These are phyloP conservation scores for Myxozyma mucilagina DNA, from an alignment of 805 yeast species.

Conservation along the genomic window DNA sequence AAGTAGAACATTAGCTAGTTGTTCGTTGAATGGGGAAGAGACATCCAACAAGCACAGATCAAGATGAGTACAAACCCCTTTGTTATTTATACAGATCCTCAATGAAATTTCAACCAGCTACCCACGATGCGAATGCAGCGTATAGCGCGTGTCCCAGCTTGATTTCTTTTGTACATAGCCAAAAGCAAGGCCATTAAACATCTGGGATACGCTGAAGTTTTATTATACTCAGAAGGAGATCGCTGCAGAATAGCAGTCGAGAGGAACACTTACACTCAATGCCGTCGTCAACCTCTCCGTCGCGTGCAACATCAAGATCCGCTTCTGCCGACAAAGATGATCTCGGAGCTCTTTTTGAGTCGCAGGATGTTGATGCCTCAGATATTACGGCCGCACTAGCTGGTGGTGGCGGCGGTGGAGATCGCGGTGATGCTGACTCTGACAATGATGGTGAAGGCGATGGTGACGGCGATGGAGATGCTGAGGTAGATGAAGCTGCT, in stretches of 20 bases:
- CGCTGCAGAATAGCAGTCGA: background rate
- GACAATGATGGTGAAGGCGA: background rate
- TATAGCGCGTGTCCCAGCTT: too few species aligned
- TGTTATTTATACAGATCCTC: too few species aligned
- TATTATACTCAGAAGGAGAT: too few species aligned
- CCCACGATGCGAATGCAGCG: too few species aligned
- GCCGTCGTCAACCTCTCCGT: background rate
- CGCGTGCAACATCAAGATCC: background rate
- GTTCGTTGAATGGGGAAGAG: too few species aligned
- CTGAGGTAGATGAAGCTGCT: slow-evolving; percentile 7
- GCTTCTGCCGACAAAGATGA: slow-evolving; percentile 12
- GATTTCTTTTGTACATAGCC: too few species aligned
- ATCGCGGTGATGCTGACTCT: background rate
- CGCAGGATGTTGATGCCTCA: slow-evolving; percentile 22
- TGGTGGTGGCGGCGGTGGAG: slow-evolving; percentile 6
- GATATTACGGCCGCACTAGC: slow-evolving; percentile 10
- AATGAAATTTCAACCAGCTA: too few species aligned
- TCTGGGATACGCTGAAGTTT: too few species aligned
- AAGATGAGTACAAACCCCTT: too few species aligned
- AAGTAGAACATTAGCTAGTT: too few species aligned
- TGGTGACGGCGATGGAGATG: background rate
- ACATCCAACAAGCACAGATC: too few species aligned
- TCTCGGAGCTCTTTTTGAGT: slow-evolving; percentile 17
- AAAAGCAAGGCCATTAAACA: too few species aligned
- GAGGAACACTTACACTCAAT: background rate